These are phyloP conservation scores for Porcisia hertigi DNA, from an alignment of 208 protist species.

Conservation along the genomic window DNA sequence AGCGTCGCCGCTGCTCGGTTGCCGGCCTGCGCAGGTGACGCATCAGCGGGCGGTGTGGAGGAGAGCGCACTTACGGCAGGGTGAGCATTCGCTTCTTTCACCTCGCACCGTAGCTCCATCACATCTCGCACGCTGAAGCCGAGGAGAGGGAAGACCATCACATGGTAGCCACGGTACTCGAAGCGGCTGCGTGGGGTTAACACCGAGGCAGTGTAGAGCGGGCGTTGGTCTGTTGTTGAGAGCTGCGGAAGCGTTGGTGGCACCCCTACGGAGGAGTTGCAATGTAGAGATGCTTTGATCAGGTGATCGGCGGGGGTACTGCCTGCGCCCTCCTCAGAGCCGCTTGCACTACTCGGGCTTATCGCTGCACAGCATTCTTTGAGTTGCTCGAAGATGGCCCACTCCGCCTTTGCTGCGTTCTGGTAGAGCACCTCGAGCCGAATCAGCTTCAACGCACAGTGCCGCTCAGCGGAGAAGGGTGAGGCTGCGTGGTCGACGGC, in stretches of 20 bases:
- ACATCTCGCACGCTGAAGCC: slow-evolving; percentile 67
- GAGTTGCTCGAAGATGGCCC: slow-evolving; percentile 39
- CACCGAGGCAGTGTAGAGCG: slow-evolving; percentile 11
- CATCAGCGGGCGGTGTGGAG: not conserved
- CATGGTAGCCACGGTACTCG: slow-evolving; percentile 55
- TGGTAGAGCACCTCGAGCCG: slow-evolving; percentile 42
- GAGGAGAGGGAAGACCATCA: slow-evolving; percentile 60
- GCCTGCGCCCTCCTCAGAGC: not conserved
- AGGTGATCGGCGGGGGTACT: not conserved
- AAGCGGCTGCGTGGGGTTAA: slow-evolving; percentile 37
- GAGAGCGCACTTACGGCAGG: not conserved
- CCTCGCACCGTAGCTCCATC: slow-evolving; percentile 37
- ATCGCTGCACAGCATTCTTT: slow-evolving; percentile 20
- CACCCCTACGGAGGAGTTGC: not conserved
- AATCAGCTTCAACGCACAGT: slow-evolving; percentile 34
- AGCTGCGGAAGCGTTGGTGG: slow-evolving; percentile 6
- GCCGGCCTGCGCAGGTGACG: not conserved
- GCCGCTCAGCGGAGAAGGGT: slow-evolving; percentile 32
- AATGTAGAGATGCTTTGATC: not conserved
- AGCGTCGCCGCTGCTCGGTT: slow-evolving; percentile 6
- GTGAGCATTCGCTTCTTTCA: slow-evolving; percentile 6
- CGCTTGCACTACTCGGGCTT: slow-evolving; percentile 8
- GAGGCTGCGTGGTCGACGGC: slow-evolving; percentile 82
- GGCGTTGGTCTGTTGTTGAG: slow-evolving; percentile 15
- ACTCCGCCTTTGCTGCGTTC: slow-evolving; percentile 49